Evolutionary conservation across 805 yeast species (phyloP), one percentile per base, ranked within the genome.

Genomic region (Ogataea ganodermae): DNA sequence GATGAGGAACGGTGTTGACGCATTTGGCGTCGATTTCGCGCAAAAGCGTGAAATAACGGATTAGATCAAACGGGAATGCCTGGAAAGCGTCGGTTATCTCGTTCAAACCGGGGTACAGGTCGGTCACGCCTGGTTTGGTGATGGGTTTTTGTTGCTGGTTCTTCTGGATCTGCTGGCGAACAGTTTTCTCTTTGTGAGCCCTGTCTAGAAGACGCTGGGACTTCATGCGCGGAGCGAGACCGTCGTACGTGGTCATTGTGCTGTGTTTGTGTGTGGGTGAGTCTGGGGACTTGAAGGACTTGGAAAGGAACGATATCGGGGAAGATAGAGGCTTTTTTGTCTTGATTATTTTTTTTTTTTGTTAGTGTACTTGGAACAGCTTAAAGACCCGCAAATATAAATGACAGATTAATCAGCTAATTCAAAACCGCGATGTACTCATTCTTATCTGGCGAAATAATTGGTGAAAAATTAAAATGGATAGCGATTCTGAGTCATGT

Each of bases 1-100:
- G 73, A 53, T 74, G 71, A 0, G 97, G 96, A 8, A 84, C 74
- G 0, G 88, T 75, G 51, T 80, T 76, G 28, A 86, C 86, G 65
- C 96, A 89, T 65, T 92, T 92, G 50, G 98, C 97, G 62, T 91
- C 97, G 44, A 94, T 90, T 62, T 94, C 99, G 61, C 89, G 88
- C 54, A 94, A 71, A 13, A 89, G 71, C 1, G 98, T 94, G 65
- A 90, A 82, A 62, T 91, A 92, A 44, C 91, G 80, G 42, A 90
- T 80, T 33, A 89, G 74, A 56, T 89, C 97, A 46, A 76, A 62
- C 0, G 99, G 99, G 52, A 90, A 74, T 20, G 96, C 96, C 62
- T 90, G 96, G 42, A 92, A 78, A 1, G 90, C 91, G 69, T 94
- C 99, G 37, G 88, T 75, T 46, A 94, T 79, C 65, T 94, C 99